Conservation (phyloP, 176 grass and related monocot species). For the Oryza glumipatula region DNA sequence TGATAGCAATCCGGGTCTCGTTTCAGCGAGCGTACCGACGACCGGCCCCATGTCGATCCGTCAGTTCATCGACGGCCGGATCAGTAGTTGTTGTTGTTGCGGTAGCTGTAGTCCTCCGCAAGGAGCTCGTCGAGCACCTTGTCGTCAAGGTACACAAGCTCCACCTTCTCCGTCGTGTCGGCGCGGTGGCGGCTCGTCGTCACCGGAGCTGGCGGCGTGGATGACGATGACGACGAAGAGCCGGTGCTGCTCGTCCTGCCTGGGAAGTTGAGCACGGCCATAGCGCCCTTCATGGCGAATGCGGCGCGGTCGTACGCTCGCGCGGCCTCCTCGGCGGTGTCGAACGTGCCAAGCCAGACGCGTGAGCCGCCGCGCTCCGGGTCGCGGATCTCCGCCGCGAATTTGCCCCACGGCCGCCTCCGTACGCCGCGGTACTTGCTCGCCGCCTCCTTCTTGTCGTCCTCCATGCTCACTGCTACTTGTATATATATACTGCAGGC, state of each 20-base stretch:
- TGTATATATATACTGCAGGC: neutral
- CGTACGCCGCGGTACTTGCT: slow-evolving; percentile 77
- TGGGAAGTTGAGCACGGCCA: slow-evolving; percentile 83
- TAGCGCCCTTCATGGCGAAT: slow-evolving; percentile 64
- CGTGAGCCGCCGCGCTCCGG: slow-evolving; percentile 63
- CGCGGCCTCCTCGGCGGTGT: slow-evolving; percentile 79
- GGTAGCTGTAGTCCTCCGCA: neutral
- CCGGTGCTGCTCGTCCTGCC: slow-evolving; percentile 25
- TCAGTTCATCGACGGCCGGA: too few relatives aligned
- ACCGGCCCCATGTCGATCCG: too few relatives aligned
- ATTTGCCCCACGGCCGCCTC: slow-evolving; percentile 78
- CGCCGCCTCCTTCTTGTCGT: slow-evolving; percentile 43
- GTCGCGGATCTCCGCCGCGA: slow-evolving; percentile 79
- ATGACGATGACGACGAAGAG: slow-evolving; percentile 10
- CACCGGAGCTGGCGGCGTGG: slow-evolving; percentile 22
- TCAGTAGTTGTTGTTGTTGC: neutral
- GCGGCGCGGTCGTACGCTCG: slow-evolving; percentile 80
- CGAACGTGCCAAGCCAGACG: slow-evolving; percentile 83
- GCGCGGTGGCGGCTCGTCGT: neutral
- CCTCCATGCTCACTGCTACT: slow-evolving; percentile 29
- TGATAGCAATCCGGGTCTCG: too few relatives aligned
- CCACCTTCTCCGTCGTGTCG: slow-evolving; percentile 49
- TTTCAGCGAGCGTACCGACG: too few relatives aligned
- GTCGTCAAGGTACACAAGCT: slow-evolving; percentile 71
- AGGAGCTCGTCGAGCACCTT: slow-evolving; percentile 67